Base-by-base conservation (phyloP, 1,284 basidiomycete species). In the Cryptococcus sp. region DNA sequence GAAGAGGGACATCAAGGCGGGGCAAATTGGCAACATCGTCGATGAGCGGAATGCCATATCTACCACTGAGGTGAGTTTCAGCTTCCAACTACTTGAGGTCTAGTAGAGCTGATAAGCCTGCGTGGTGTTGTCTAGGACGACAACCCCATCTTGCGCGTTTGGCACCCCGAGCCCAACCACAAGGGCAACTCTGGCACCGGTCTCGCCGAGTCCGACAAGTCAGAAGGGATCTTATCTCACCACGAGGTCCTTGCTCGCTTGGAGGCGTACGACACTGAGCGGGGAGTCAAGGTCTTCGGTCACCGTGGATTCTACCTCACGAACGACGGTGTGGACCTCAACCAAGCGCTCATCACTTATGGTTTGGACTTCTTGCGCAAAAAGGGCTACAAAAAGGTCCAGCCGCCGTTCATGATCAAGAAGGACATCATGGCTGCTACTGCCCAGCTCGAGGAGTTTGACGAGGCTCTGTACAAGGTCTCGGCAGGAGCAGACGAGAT, bases 321-420 rank as follows among this genome's bases (percentile, higher is more conserved):
- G 7, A 89, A 91, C 75, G 94, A 98, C 70, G 95, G 95, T 58
- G 86, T 99, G 65, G 95, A 98, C 80, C 86, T 99, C 50, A 99
- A 98, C 79, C 94, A 95, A 79, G 95, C 96, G 0, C 83, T 99
- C 57, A 92, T 99, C 80, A 87, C 88, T 62, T 98, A 99, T 73
- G 93, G 92, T 1, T 86, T 99, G 61, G 90, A 98, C 76, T 99
- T 96, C 78, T 82, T 99, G 57, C 84, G 92, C 47, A 86, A 84
- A 62, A 84, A 84, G 52, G 85, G 84, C 1, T 98, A 90, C 85
- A 95, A 89, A 81, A 98, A 96, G 82, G 86, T 98, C 61, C 93
- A 95, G 79, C 91, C 94, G 1, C 95, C 95, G 0, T 99, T 98
- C 82, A 90, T 99, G 84, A 97, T 99, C 90, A 93, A 93, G 81